Evolutionary conservation across 2,329 filamentous ascomycete species (phyloP), one percentile per base, ranked within the genome.

Genomic region (Teratosphaeria zuluensis): DNA sequence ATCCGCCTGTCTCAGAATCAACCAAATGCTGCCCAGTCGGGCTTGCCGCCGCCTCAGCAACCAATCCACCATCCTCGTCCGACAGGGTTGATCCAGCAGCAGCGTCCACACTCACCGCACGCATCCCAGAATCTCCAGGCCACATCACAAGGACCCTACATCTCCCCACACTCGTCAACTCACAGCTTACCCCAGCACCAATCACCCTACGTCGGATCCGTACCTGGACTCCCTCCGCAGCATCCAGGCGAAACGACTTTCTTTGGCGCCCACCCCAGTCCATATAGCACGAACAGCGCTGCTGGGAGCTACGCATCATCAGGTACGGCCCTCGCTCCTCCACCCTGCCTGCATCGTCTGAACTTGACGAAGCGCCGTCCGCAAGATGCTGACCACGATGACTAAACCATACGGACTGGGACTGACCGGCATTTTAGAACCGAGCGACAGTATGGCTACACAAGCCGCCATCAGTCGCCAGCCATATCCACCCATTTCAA

Each of bases 231-330:
- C 59, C 83, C 78, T 69, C 80, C 81, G 52, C 86, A 86, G 69
- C 80, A 81, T 69, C 75, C 81, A 55, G 83, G 85, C 69, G 88
- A 95, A 66, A 77, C 88, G 56, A 81, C 85, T 53, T 84, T 83
- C 68, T 95, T 92, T 75, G 85, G 88, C 70, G 83, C 87, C 59
- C 89, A 94, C 71, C 84, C 88, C 63, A 90, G 86, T 72, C 84
- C 89, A 11, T 95, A 95, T 78, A 91, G 87, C 76, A 87, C 89
- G 58, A 86, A 89, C 66, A 90, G 87, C 76, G 84, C 87, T 61
- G 85, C 88, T 58, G 89, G 87, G 75, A 88, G 88, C 77, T 96
- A 95, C 76, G 86, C 89, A 64, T 90, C 90, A 72, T 88, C 89
- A 79, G 89, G 90, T 94, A 77, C 80, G 87, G 80, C 56, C 57